Percentiles rank a stretch among this genome's conserved stretches.
phyloP scores from a whole-genome alignment of 768 basidiomycete genomes.

The Chalciporus pseudorubinellus region DNA sequence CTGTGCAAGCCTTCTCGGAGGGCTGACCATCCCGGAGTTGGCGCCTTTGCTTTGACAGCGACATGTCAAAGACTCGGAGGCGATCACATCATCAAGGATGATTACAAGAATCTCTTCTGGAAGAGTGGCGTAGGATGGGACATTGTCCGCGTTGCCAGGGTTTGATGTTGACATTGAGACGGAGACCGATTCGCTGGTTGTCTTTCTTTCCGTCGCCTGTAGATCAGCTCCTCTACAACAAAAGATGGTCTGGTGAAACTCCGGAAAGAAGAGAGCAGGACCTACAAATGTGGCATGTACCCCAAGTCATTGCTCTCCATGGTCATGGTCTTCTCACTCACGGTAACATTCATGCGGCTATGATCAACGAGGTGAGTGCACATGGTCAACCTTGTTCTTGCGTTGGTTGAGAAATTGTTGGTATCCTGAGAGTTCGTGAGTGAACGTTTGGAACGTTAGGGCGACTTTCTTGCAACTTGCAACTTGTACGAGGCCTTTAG shows the following conservation, averaged over 20 bases:
- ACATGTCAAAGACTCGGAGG: slow-evolving; percentile 5
- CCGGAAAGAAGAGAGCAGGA: no score
- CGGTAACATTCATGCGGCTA: neutral
- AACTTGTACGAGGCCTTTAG: no score
- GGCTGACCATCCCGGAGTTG: neutral
- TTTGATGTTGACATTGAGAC: neutral
- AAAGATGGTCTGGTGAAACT: no score
- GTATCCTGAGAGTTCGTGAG: neutral
- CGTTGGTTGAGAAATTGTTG: neutral
- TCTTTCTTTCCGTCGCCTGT: neutral
- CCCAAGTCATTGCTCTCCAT: neutral
- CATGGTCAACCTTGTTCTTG: neutral
- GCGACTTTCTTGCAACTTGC: no score
- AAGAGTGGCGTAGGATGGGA: slow-evolving; percentile 6
- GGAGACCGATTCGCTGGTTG: neutral
- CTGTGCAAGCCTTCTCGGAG: slow-evolving; percentile 14
- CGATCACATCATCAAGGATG: slow-evolving; percentile 19
- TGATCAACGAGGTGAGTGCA: neutral
- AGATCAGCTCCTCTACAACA: neutral
- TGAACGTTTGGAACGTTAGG: neutral
- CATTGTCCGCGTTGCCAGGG: neutral
- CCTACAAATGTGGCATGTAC: neutral
- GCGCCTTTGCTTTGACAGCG: neutral
- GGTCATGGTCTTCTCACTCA: neutral
- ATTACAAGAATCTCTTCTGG: slow-evolving; percentile 22